Conservation (phyloP, 1,284 basidiomycete species). For the Cronartium quercuum region DNA sequence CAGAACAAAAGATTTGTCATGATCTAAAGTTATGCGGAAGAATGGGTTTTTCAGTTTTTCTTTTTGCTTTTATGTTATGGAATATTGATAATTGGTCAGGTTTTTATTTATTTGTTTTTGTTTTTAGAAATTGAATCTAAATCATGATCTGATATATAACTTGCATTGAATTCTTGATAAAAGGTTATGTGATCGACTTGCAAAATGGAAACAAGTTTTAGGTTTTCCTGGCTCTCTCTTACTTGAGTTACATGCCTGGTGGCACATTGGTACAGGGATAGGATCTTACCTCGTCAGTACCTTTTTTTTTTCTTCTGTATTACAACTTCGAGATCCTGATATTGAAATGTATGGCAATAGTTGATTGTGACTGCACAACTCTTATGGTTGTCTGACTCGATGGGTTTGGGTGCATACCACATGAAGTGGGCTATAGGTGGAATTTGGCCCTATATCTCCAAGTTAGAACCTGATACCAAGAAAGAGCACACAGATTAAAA, state of each 20-base stretch:
- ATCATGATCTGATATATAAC: constrained; percentile 42
- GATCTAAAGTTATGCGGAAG: constrained; percentile 39
- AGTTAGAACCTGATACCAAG: not conserved
- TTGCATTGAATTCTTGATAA: constrained; percentile 10
- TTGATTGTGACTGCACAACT: constrained; percentile 25
- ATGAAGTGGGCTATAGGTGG: not conserved
- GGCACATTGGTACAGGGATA: constrained; percentile 54
- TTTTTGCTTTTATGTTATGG: constrained; percentile 53
- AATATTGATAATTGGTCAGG: constrained; percentile 55
- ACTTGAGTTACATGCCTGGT: constrained; percentile 51
- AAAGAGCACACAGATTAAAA: not conserved
- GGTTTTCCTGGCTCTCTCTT: constrained; percentile 42
- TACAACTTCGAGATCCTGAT: not conserved
- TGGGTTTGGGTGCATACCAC: not conserved
- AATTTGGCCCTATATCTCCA: not conserved
- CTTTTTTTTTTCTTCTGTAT: not conserved
- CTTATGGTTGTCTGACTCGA: not conserved
- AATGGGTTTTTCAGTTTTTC: constrained; percentile 46
- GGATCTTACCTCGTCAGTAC: constrained; percentile 48
- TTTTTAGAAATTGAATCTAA: constrained; percentile 33
- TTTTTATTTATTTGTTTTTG: constrained; percentile 43
- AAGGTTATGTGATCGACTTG: constrained; percentile 40
- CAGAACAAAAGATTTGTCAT: constrained; percentile 11
- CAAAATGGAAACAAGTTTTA: constrained; percentile 35
- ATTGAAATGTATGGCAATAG: not conserved